Base-by-base conservation (phyloP, 768 basidiomycete species). In the Rhizopogon vesiculosus region DNA sequence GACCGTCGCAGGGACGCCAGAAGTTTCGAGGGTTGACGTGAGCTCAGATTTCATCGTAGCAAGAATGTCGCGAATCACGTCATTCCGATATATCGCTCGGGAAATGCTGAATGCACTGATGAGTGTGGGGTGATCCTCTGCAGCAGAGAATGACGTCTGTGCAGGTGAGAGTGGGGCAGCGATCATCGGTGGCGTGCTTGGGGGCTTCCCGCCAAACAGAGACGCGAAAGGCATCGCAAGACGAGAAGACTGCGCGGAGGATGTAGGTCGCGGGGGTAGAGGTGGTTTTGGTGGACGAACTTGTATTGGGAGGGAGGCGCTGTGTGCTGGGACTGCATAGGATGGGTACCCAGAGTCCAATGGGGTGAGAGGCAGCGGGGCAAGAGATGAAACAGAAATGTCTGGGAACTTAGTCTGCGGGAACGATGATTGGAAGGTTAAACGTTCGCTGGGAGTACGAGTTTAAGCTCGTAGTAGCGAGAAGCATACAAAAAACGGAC, bases 171-270 rank as follows among this genome's bases (percentile, higher is more conserved):
- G 69, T 10, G 63, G 61, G 29, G 68, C 68, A 8, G 71, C 64
- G 22, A 63, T 64, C 55, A 62, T 64, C 55, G 63, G 72, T 18
- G 67, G 59, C 22, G 64, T 38, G 15, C 64, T 70, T 41, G 68
- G 60, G 5, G 74, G 56, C 46, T 70, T 62, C 39, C 72, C 65
- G 5, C 84, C 88, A 61, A 91, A 92, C n/a, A 94, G 77, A 1
- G 87, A 86, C 0, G 89, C 86, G 61, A 94, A 93, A 0, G 91
- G 86, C 62, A 87, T 88, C 28, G 79, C 69, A 10, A 91, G 76
- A 0, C 89, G 77, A 0, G 83, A 76, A 0, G 69, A 54, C 2
- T 68, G 57, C 25, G 61, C 49, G 0, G 75, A 46, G 19, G 64
- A 3, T 18, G 59, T 43, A 13, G 61, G 25, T 9, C 72, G 76